Evolutionary conservation across 139 green algal genomes (phyloP), one percentile per base, ranked within the genome.

Genomic region (Nannochloris sp.): DNA sequence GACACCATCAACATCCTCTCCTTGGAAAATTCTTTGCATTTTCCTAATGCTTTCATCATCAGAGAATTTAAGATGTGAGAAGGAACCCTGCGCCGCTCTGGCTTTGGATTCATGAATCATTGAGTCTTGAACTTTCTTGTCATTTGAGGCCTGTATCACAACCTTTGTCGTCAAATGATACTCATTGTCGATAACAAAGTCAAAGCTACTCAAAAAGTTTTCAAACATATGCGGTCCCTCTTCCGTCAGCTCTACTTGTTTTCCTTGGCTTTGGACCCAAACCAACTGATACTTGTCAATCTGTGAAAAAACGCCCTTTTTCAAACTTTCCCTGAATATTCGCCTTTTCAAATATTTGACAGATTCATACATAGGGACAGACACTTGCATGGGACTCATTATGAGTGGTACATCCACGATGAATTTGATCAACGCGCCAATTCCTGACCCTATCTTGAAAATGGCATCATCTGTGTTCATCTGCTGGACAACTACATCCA

Each of bases 271-370:
- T 53, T 53, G 46, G 16, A 19, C 46, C 16, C 18, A 53, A 53
- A 25, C 16, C 46, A 53, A 53, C 6, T 19, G n/a, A 53, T 53
- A 53, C 11, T 53, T 19, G n/a, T 53, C 46, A 19, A 53, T 53
- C n/a, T 53, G 5, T 10, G n/a, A 21, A 53, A 25, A 53, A 11
- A 8, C 15, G 2, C n/a, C n/a, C 46, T 21, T 66, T 48, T 57
- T 49, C 27, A 76, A 64, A 49, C 64, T 70, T 57, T 63, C 69
- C 2, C 53, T 59, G 4, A 64, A 44, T 21, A 72, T 64, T 43
- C 69, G 44, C 8, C 70, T 64, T 58, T 72, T 76, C 18, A 76
- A 36, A 57, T 68, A 76, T 18, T 71, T 63, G 1, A 76, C 58
- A 15, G 62, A 66, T 37, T 55, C 44, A 23, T 65, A 72, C 44